Base-by-base conservation (phyloP, 192 early-diverging fungal species). In the Coemansia sp. region DNA sequence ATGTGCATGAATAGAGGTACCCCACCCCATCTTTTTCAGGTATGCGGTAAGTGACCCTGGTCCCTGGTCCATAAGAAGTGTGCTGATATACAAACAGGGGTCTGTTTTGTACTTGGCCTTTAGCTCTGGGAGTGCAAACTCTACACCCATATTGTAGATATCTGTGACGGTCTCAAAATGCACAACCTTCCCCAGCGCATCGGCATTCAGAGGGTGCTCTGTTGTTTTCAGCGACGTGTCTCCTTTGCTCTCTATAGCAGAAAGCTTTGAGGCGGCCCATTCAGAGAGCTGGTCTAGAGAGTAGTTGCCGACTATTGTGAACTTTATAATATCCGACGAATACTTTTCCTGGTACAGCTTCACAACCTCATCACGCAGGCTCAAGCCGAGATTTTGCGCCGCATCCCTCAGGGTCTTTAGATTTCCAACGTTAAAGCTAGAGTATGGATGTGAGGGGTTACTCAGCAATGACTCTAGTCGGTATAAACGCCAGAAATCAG, bases 301-400 rank as follows among this genome's bases (percentile, higher is more conserved):
- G 61, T 96, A 89, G 60, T 82, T 79, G 33, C 91, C 93, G n/a
- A 92, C 51, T 18, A 98, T 72, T 14, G 84, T 81, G 8, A 95
- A 69, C 63, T 86, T 90, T 92, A 95, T 96, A 21, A 94, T 54
- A 38, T 95, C 94, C 10, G 90, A 82, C 13, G 89, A 92, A 61
- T 98, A 98, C 56, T 89, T 88, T 40, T 75, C 78, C 2, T 80
- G 58, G 57, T 92, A 84, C 40, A 95, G 92, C 35, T 86, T 82
- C 22, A 89, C 55, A 32, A 96, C 63, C 35, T 89, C 82, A 4
- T 85, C 77, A 17, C 89, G 78, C 29, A 92, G 77, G 47, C 91
- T 78, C 14, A 90, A 46, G 0, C 86, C 87, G 12, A 75, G 59
- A 5, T 25, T 3, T 0, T 39, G 13, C 0, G 63, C 57, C 9